These are phyloP conservation scores for Claviceps sp. DNA, from an alignment of 2,329 filamentous ascomycete species.

Conservation along the genomic window DNA sequence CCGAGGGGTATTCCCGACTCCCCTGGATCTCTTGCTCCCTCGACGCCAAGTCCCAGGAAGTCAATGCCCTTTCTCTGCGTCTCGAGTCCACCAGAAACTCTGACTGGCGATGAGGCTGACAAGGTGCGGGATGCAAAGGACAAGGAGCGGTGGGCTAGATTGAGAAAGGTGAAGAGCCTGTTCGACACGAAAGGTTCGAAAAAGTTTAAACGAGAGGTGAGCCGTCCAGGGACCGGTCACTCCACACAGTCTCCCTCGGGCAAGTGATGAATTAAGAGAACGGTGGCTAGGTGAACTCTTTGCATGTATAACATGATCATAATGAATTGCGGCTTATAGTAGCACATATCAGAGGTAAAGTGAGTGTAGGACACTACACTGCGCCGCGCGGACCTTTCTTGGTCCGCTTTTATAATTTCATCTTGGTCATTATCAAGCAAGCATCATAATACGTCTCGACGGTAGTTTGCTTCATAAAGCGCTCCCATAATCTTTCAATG, in stretches of 20 bases:
- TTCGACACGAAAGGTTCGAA: constrained; percentile 52
- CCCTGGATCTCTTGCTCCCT: constrained; percentile 9
- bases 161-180: constrained; percentile 58
- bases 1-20: not conserved
- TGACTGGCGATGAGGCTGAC: constrained; percentile 27
- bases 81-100: constrained; percentile 6
- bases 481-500: too few relatives aligned
- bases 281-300: not conserved
- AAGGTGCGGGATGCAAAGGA: constrained; percentile 43
- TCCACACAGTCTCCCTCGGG: constrained; percentile 11
- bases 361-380: not conserved
- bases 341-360: not conserved
- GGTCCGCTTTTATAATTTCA: not conserved
- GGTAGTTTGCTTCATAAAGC: too few relatives aligned
- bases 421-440: not conserved
- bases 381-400: not conserved
- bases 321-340: not conserved
- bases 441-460: too few relatives aligned
- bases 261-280: not conserved
- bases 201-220: constrained; percentile 31
- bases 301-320: not conserved
- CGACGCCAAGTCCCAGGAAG: constrained; percentile 4
- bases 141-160: constrained; percentile 59
- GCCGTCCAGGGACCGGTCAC: constrained; percentile 28
- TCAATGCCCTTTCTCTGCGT: constrained; percentile 4